Evolutionary conservation across 306 rosid species (phyloP), one percentile per base, ranked within the genome.

Genomic region (Sesbania bispinosa): DNA sequence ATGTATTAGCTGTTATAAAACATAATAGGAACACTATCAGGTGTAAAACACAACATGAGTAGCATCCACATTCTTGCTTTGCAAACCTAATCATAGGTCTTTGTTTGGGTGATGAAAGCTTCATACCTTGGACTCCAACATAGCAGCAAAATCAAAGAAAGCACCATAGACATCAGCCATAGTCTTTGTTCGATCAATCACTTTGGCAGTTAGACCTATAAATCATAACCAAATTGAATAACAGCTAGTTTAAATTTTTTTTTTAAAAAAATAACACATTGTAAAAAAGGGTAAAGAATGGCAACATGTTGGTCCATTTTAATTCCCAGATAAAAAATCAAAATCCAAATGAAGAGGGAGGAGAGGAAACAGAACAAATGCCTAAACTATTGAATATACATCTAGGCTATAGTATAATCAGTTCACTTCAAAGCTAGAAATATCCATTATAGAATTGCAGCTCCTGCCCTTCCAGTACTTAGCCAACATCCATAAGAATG

Each of bases 141-240:
- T 67, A 53, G 80, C 81, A 58, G 99, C 83, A 76, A 94, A 94
- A 82, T 94, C 99, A 76, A 70, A 86, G 89, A 94, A 94, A 74
- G 97, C 90, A 54, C 89, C 90, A 54, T 94, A 94, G 84, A 94
- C 95, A 66, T 94, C 99, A 30, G 89, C 82, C 70, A 87, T 85
- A n/a, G 90, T 87, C 61, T 83, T 83, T 39, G 99, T 94, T 75
- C 86, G 89, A 77, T 91, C 87, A 77, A 94, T 88, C 69, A 94
- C 80, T 82, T 94, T 94, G 50, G 99, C 96, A 53, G 99, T 94
- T 69, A 94, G 92, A 83, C 99, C 99, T 94, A 50, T 5, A 77
- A 73, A 75, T 52, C 33, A 71, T 53, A 79, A 77, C 54, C 75
- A 67, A 50, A 59, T 74, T 43, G 52, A 69, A 75, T 48, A 27